Percentiles rank a stretch among this genome's conserved stretches.
These are phyloP conservation scores for Halteria grandinella DNA, from an alignment of 73 alveolate species.

Conservation along the genomic window DNA sequence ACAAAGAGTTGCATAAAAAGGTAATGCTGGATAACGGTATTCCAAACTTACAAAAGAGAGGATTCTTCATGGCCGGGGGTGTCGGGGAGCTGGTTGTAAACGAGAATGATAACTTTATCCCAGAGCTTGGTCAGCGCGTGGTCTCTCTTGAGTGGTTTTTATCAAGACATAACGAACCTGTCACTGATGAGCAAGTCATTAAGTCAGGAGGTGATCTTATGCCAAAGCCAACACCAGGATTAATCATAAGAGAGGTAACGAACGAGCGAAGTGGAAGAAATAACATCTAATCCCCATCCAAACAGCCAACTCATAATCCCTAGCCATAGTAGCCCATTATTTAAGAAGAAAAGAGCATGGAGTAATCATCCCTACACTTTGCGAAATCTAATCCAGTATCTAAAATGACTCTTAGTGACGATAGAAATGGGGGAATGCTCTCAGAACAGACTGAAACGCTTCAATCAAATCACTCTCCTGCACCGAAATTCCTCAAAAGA, in stretches of 20 bases:
- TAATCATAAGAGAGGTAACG: neutral
- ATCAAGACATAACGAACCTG: neutral
- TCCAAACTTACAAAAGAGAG: constrained; percentile 23
- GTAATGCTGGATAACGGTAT: constrained; percentile 46
- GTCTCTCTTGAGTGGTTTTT: constrained; percentile 24
- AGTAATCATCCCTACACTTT: no score
- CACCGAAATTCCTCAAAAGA: constrained; percentile 25
- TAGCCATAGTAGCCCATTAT: no score
- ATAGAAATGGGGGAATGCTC: neutral
- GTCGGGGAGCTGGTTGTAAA: neutral
- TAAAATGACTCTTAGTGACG: neutral
- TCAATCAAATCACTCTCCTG: neutral
- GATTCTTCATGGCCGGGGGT: constrained; percentile 22
- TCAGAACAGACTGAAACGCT: neutral
- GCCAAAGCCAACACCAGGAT: neutral
- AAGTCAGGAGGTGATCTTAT: neutral
- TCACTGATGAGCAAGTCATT: neutral
- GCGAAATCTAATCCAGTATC: neutral
- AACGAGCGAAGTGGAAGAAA: neutral
- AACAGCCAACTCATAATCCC: neutral
- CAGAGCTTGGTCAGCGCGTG: neutral
- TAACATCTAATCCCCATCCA: neutral
- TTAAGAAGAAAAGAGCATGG: no score
- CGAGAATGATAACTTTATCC: constrained; percentile 1
- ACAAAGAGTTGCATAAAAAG: constrained; percentile 39